A percentile compares a stretch with the other conserved stretches of the same genome.
These are phyloP conservation scores for Pseudogymnoascus sp. DNA, from an alignment of 2,329 filamentous ascomycete species.

Conservation along the genomic window DNA sequence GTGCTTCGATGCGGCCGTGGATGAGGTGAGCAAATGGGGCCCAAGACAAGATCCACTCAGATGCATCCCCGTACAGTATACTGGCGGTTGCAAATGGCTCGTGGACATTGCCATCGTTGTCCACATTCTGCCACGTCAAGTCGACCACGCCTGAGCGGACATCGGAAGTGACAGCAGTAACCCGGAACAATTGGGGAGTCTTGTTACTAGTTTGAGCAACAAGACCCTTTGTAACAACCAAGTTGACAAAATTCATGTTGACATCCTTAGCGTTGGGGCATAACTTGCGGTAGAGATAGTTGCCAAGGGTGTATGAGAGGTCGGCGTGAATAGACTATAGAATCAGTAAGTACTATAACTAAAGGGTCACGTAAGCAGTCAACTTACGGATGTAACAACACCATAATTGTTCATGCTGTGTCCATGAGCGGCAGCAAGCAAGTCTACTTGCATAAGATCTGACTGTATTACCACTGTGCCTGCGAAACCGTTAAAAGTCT, in stretches of 20 bases:
- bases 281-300: slow-evolving; percentile 43
- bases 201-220: slow-evolving; percentile 28
- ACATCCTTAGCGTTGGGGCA: slow-evolving; percentile 31
- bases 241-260: slow-evolving; percentile 32
- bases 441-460: slow-evolving; percentile 44
- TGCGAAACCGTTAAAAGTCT: slow-evolving; percentile 43
- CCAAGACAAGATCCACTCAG: slow-evolving; percentile 43
- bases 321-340: slow-evolving; percentile 47
- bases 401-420: slow-evolving; percentile 48
- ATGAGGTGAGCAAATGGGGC: slow-evolving; percentile 46
- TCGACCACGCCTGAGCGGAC: slow-evolving; percentile 11
- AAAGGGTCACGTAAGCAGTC: not conserved
- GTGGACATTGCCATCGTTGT: slow-evolving; percentile 29
- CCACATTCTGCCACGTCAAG: slow-evolving; percentile 27
- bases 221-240: slow-evolving; percentile 32
- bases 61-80: slow-evolving; percentile 42
- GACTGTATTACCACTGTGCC: slow-evolving; percentile 45
- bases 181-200: slow-evolving; percentile 25
- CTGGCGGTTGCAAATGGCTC: slow-evolving; percentile 37
- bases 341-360: slow-evolving; percentile 34
- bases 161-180: slow-evolving; percentile 16
- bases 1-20: slow-evolving; percentile 34
- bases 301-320: slow-evolving; percentile 50
- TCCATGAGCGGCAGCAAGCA: slow-evolving; percentile 45
- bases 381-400: slow-evolving; percentile 38